Conservation (phyloP, 495 filamentous ascomycete species). For the Xylaria curta region DNA sequence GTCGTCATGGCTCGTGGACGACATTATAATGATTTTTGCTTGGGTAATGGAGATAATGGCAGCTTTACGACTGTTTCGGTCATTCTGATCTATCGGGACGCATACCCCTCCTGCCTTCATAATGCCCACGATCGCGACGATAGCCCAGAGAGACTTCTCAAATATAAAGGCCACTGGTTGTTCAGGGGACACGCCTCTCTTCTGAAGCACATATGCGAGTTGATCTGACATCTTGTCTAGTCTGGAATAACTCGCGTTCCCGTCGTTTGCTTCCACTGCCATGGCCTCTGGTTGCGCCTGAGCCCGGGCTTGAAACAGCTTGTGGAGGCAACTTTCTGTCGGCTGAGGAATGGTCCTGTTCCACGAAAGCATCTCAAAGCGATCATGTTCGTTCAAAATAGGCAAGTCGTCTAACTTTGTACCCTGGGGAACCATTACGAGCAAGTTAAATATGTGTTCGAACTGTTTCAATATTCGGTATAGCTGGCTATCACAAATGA, state of each 20-base stretch:
- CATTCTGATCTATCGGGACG: slow-evolving; percentile 63
- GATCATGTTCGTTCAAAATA: slow-evolving; percentile 46
- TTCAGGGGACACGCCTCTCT: slow-evolving; percentile 38
- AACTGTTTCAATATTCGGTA: slow-evolving; percentile 18
- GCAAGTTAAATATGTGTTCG: slow-evolving; percentile 11
- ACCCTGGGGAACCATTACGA: slow-evolving; percentile 2
- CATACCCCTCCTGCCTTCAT: slow-evolving; percentile 53
- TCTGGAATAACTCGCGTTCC: slow-evolving; percentile 55
- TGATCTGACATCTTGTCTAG: slow-evolving; percentile 54
- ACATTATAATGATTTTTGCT: slow-evolving; percentile 18
- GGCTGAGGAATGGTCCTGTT: slow-evolving; percentile 46
- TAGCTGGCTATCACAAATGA: slow-evolving; percentile 9
- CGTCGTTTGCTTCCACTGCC: slow-evolving; percentile 54
- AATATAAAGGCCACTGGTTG: slow-evolving; percentile 52
- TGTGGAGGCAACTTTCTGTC: slow-evolving; percentile 37
- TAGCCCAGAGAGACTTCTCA: slow-evolving; percentile 54
- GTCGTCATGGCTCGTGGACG: neutral
- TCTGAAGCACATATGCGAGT: slow-evolving; percentile 45
- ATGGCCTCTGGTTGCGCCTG: slow-evolving; percentile 5
- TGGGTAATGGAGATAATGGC: slow-evolving; percentile 34
- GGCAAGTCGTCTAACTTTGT: slow-evolving; percentile 47
- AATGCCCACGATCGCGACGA: slow-evolving; percentile 55
- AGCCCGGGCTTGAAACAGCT: slow-evolving; percentile 8
- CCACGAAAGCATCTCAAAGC: slow-evolving; percentile 51
- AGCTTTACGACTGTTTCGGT: slow-evolving; percentile 58